Base-by-base conservation (phyloP, 2,329 filamentous ascomycete species). In the Cytospora mali region DNA sequence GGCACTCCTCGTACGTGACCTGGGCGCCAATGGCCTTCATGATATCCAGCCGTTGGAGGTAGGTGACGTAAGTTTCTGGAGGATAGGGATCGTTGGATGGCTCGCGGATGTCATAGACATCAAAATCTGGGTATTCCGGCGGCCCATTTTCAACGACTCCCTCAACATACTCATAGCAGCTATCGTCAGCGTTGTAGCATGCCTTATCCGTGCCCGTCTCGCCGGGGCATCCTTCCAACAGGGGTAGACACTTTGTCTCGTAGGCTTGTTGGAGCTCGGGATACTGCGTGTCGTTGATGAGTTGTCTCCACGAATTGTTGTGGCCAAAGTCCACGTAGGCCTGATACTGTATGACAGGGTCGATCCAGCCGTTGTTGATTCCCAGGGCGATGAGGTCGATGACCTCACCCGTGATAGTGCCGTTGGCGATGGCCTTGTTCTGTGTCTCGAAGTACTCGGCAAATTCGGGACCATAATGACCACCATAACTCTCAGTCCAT, bases 81-180 rank as follows among this genome's bases (percentile, higher is more conserved):
- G 72, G 69, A 64, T 68, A 69, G 2, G 64, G 64, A 52, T 68
- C 69, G 33, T 66, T 64, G n/a, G 67, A 67, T 16, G 70, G 68
- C 31, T 69, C 62, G 25, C 73, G 64, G 39, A 74, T 64, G 59
- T 73, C 66, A 62, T 69, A 69, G 25, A 64, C 62, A 48, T 75
- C 68, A 61, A 73, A 73, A 23, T 57, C 53, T 16, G 52, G 28
- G 4, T 33, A 33, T 56, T 75, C 67, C 16, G 49, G 9, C 16
- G 33, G n/a, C 6, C 61, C 61, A 6, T 48, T 52, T 28, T 59
- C 57, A 28, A 64, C 57, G 16, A 18, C 48, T 2, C 53, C 68
- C 61, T 80, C 77, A 49, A 80, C 75, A 25, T 68, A 63, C 6
- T 69, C 61, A 55, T 71, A 73, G 67, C 79, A 81, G 25, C 69